These are phyloP conservation scores for Rosa multiflora DNA, from an alignment of 306 rosid genomes.

Conservation along the genomic window DNA sequence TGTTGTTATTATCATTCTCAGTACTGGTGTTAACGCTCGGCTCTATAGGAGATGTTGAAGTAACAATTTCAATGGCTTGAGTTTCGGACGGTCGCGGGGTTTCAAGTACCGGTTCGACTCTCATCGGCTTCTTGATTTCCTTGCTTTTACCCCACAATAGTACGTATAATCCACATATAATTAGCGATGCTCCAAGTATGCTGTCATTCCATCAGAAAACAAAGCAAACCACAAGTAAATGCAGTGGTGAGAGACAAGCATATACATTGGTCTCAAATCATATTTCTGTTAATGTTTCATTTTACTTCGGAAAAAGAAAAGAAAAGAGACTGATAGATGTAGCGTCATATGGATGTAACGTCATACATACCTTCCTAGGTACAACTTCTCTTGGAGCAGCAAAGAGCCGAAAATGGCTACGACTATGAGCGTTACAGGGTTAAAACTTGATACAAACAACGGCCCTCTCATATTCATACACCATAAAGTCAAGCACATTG, in stretches of 20 bases:
- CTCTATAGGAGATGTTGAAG: background rate
- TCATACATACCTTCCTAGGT: constrained; percentile 20
- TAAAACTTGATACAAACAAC: constrained; percentile 26
- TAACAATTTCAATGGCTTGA: background rate
- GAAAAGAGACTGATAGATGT: background rate
- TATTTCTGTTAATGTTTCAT: background rate
- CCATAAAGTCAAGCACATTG: constrained; percentile 15
- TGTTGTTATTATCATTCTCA: background rate
- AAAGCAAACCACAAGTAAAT: background rate
- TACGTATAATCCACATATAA: background rate
- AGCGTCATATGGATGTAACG: too few relatives aligned
- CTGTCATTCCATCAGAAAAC: background rate
- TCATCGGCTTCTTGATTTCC: background rate
- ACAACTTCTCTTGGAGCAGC: constrained; percentile 21
- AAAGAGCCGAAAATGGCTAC: constrained; percentile 24
- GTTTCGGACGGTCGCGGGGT: background rate
- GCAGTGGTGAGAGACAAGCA: background rate
- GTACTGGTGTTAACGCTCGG: background rate
- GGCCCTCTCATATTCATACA: constrained; percentile 32
- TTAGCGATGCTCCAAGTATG: constrained; percentile 2
- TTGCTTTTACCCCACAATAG: background rate
- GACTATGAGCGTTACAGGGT: constrained; percentile 12
- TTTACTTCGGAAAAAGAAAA: background rate
- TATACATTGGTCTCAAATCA: background rate
- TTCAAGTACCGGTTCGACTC: background rate